Conservation (phyloP, 257 asterid genomes). For the Cynanchum wilfordii region DNA sequence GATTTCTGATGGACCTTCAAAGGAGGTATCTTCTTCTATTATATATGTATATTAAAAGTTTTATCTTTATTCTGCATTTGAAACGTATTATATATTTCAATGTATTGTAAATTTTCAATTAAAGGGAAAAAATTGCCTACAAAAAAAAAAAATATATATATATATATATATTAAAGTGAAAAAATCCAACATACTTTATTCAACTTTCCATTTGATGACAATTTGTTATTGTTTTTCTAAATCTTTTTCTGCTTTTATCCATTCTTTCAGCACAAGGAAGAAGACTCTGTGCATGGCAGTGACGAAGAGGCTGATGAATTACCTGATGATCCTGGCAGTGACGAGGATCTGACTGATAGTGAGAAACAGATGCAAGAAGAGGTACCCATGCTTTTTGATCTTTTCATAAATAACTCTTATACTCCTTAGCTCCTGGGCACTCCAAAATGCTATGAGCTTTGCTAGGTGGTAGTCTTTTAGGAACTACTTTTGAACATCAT, state of each 20-base stretch:
- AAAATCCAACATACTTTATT: neutral
- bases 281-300: slow-evolving; percentile 84
- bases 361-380: slow-evolving; percentile 53
- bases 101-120: neutral
- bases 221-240: slow-evolving; percentile 11
- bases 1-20: slow-evolving; percentile 71
- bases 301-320: slow-evolving; percentile 91
- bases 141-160: too few relatives aligned
- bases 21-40: slow-evolving; percentile 53
- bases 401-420: neutral
- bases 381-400: slow-evolving; percentile 32
- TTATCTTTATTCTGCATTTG: neutral
- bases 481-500: too few relatives aligned
- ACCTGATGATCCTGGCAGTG: slow-evolving; percentile 76
- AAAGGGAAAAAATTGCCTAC: too few relatives aligned
- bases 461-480: neutral
- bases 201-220: neutral
- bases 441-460: neutral
- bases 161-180: neutral
- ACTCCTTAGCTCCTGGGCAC: neutral
- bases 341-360: slow-evolving; percentile 74
- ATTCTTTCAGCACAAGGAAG: slow-evolving; percentile 74
- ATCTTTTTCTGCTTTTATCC: slow-evolving; percentile 9
- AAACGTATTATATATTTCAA: neutral
- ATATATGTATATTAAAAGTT: neutral